These are phyloP conservation scores for Myxozyma lipomycoides DNA, from an alignment of 805 yeast species.

Conservation along the genomic window DNA sequence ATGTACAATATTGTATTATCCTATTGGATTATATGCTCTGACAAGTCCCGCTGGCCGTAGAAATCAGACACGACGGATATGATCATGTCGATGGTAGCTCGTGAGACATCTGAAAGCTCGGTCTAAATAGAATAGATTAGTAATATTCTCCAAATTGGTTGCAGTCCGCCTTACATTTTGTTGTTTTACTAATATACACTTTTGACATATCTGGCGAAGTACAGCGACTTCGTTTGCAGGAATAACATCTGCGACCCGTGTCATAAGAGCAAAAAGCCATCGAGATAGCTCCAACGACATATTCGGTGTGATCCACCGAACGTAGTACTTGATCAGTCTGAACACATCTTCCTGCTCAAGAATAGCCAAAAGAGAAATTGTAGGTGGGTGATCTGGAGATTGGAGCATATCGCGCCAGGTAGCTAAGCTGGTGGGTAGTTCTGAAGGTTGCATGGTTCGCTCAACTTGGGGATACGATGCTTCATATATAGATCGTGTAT, in stretches of 20 bases:
- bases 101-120: conserved; percentile 24
- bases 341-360: conserved; percentile 40
- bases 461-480: background rate
- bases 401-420: conserved; percentile 45
- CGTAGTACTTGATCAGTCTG: conserved; percentile 42
- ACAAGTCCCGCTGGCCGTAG: conserved; percentile 28
- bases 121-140: background rate
- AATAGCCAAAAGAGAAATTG: conserved; percentile 34
- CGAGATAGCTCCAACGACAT: conserved; percentile 32
- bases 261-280: conserved; percentile 45
- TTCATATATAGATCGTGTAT: conserved; percentile 10
- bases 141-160: background rate
- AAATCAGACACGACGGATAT: conserved; percentile 29
- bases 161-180: conserved; percentile 10
- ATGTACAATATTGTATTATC: conserved; percentile 1
- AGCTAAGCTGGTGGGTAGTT: conserved; percentile 40
- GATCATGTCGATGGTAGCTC: conserved; percentile 26
- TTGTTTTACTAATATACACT: conserved; percentile 29
- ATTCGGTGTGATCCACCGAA: conserved; percentile 43
- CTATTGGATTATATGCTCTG: conserved; percentile 14
- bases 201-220: conserved; percentile 43
- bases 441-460: conserved; percentile 19
- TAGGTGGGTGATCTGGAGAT: conserved; percentile 37
- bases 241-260: conserved; percentile 41
- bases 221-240: conserved; percentile 42